Conservation (phyloP, 495 filamentous ascomycete species). For the Melanomma pulvis-pyrius region DNA sequence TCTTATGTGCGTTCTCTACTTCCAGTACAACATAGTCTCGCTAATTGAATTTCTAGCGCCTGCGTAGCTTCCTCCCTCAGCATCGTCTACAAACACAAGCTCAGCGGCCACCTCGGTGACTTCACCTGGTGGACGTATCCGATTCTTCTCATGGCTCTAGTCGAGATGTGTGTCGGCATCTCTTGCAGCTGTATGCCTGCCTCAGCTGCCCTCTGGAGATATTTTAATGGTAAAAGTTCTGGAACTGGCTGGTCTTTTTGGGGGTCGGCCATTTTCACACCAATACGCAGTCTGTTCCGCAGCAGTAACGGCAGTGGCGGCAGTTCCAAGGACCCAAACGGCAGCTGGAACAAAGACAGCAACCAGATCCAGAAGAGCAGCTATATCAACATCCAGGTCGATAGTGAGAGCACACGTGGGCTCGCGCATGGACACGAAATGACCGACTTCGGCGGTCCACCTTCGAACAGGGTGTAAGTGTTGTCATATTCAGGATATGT, state of each 20-base stretch:
- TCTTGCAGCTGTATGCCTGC: constrained; percentile 14
- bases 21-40: neutral
- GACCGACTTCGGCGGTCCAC: neutral
- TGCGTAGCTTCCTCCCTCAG: constrained; percentile 6
- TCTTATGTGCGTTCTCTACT: neutral
- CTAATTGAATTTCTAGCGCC: neutral
- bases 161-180: constrained; percentile 15
- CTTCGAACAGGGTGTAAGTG: too few relatives aligned
- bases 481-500: too few relatives aligned
- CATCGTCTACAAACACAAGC: neutral
- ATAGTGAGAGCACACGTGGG: neutral
- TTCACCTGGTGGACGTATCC: constrained; percentile 5
- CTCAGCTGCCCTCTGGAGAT: neutral
- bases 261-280: neutral
- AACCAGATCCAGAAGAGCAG: neutral
- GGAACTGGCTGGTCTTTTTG: neutral
- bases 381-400: neutral
- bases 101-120: neutral
- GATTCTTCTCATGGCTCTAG: neutral
- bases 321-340: neutral
- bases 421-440: neutral
- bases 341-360: neutral
- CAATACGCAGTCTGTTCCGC: neutral
- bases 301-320: neutral
- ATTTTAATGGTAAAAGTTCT: neutral